phyloP scores from a whole-genome alignment of 257 asterid species.

The Avicennia marina region DNA sequence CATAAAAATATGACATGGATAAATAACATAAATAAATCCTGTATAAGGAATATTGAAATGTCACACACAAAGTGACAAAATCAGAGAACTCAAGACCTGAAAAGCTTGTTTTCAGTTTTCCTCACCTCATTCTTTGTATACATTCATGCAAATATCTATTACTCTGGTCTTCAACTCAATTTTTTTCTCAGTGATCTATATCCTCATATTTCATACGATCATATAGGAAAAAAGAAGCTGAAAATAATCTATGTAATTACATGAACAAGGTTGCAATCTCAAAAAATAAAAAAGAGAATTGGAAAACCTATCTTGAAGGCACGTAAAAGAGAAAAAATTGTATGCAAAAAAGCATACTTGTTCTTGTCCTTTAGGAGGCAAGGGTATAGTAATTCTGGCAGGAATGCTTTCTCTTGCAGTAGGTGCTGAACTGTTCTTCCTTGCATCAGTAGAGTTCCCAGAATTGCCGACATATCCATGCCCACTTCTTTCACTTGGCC shows the following conservation, averaged over 20 bases:
- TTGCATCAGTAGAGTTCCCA: conserved; percentile 46
- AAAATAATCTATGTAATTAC: not conserved
- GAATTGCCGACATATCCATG: conserved; percentile 44
- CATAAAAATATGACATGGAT: not conserved
- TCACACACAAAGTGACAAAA: too few species aligned
- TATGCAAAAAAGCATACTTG: conserved; percentile 42
- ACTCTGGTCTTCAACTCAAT: not conserved
- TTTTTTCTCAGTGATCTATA: not conserved
- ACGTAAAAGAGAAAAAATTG: not conserved
- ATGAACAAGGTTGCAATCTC: not conserved
- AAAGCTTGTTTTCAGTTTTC: not conserved
- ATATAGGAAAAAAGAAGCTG: not conserved
- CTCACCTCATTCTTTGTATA: not conserved
- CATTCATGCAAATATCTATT: not conserved
- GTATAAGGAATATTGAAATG: too few species aligned
- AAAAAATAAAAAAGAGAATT: not conserved
- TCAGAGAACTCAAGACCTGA: not conserved
- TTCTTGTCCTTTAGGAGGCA: conserved; percentile 67
- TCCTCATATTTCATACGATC: not conserved
- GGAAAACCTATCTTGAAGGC: not conserved
- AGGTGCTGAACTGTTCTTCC: conserved; percentile 39
- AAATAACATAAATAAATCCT: too few species aligned
- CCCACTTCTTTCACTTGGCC: conserved; percentile 58
- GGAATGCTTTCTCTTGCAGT: conserved; percentile 39
- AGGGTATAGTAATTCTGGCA: conserved; percentile 47